Evolutionary conservation across 495 filamentous ascomycete species (phyloP).

Genomic region (Penicillium canescens): DNA sequence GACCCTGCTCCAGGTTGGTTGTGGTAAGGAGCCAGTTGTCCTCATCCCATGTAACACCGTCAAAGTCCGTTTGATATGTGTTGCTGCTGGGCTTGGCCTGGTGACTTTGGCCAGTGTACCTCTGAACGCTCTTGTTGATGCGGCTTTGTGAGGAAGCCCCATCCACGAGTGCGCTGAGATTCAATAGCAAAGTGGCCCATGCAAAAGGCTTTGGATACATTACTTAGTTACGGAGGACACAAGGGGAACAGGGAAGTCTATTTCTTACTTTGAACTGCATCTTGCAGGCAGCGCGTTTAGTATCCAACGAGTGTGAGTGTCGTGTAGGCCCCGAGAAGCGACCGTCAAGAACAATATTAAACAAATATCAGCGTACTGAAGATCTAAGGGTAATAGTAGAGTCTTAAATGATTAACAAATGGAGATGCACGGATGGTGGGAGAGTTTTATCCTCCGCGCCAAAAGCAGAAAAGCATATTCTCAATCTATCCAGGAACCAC

Average conservation of each 20-base stretch:
- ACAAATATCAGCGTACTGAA: too few species aligned
- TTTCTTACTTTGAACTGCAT: conserved; percentile 24
- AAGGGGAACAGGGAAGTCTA: too few species aligned
- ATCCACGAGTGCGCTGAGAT: conserved; percentile 6
- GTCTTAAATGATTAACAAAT: too few species aligned
- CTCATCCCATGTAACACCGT: conserved; percentile 62
- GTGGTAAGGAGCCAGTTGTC: conserved; percentile 61
- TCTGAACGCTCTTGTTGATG: conserved; percentile 12
- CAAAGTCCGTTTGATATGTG: conserved; percentile 48
- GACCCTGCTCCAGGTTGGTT: conserved; percentile 55
- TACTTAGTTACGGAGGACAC: not conserved
- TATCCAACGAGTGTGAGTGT: too few species aligned
- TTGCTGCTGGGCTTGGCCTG: conserved; percentile 21
- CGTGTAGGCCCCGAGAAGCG: too few species aligned
- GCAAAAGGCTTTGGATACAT: conserved; percentile 4
- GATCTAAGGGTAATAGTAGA: too few species aligned
- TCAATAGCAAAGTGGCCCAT: conserved; percentile 16
- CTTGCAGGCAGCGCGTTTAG: too few species aligned
- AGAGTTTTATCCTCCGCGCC: too few species aligned
- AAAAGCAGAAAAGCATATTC: too few species aligned
- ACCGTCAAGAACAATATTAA: too few species aligned
- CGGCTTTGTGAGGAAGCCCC: conserved; percentile 11
- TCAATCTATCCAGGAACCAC: too few species aligned
- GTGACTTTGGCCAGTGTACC: conserved; percentile 9
- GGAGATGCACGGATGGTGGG: too few species aligned